phyloP scores from a whole-genome alignment of 495 filamentous ascomycete species.

The Penicillium cinerascens region DNA sequence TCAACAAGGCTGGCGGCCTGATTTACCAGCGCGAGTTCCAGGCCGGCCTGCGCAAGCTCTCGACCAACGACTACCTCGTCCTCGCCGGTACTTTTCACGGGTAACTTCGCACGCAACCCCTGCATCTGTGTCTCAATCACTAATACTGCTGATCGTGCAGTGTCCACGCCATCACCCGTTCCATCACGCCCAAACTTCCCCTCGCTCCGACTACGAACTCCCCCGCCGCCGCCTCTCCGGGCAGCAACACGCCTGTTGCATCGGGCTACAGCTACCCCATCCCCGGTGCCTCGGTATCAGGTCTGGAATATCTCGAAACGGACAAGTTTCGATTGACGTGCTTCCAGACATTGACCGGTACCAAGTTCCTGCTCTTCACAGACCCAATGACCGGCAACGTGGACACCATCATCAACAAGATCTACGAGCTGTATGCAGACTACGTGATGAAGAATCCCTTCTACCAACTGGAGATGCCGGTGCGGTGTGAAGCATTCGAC shows the following conservation, averaged over 20 bases:
- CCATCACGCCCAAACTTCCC: constrained; percentile 59
- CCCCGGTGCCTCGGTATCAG: constrained; percentile 52
- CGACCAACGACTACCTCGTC: constrained; percentile 91
- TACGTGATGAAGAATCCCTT: constrained; percentile 99
- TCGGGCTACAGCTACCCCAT: constrained; percentile 39
- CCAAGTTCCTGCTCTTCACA: constrained; percentile 93
- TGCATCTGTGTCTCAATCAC: neutral
- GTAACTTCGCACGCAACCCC: constrained; percentile 35
- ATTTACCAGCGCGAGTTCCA: constrained; percentile 94
- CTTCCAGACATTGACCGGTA: constrained; percentile 90
- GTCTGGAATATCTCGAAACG: constrained; percentile 87
- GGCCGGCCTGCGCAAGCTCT: constrained; percentile 75
- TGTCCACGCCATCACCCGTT: constrained; percentile 87
- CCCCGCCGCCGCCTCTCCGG: constrained; percentile 23
- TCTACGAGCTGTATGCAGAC: constrained; percentile 95
- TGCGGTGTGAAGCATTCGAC: constrained; percentile 92
- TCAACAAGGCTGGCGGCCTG: constrained; percentile 96
- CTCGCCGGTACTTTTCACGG: constrained; percentile 98
- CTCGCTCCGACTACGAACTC: constrained; percentile 30
- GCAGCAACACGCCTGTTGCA: constrained; percentile 22
- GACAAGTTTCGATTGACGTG: constrained; percentile 91
- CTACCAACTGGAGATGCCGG: constrained; percentile 95
- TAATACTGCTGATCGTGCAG: constrained; percentile 17
- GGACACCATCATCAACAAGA: constrained; percentile 71
- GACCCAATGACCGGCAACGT: constrained; percentile 87